Percentiles rank a stretch among this genome's conserved stretches.
These are phyloP conservation scores for Hymenotorrendiella dingleyae DNA, from an alignment of 2,329 filamentous ascomycete species.

Conservation along the genomic window DNA sequence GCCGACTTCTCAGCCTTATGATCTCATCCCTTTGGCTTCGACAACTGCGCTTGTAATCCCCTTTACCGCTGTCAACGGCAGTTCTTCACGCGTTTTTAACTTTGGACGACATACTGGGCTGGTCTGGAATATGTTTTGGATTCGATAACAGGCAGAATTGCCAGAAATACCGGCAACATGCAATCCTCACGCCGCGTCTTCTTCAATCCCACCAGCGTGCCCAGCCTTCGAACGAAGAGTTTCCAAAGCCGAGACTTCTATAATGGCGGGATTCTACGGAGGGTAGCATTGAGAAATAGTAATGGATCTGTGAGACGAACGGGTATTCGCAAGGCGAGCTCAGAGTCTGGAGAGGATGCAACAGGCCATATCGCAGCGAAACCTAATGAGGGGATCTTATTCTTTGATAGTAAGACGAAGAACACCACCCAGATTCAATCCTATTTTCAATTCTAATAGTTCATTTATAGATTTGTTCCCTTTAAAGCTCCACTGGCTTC, in stretches of 20 bases:
- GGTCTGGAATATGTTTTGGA: not conserved
- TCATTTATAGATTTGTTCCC: slow-evolving; percentile 70
- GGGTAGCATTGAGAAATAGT: slow-evolving; percentile 11
- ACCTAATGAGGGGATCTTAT: slow-evolving; percentile 76
- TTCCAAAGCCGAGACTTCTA: slow-evolving; percentile 20
- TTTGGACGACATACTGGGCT: too few species aligned
- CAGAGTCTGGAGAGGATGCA: slow-evolving; percentile 52
- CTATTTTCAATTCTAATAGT: not conserved
- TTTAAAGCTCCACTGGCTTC: slow-evolving; percentile 61
- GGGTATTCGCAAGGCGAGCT: slow-evolving; percentile 37
- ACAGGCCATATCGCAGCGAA: slow-evolving; percentile 76
- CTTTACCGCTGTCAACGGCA: too few species aligned
- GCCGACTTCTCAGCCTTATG: slow-evolving; percentile 13
- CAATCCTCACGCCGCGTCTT: slow-evolving; percentile 24
- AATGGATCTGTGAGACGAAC: slow-evolving; percentile 11
- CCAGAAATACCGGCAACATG: slow-evolving; percentile 14
- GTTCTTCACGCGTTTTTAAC: too few species aligned
- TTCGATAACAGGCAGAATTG: slow-evolving; percentile 3
- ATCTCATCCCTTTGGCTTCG: slow-evolving; percentile 8
- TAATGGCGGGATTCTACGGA: slow-evolving; percentile 14
- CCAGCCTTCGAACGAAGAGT: slow-evolving; percentile 27
- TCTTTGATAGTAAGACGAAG: slow-evolving; percentile 82
- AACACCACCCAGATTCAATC: too few species aligned
- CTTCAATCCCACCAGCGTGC: slow-evolving; percentile 32
- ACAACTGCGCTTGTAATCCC: too few species aligned